A percentile compares a stretch with the other conserved stretches of the same genome.
Evolutionary conservation across 2,329 filamentous ascomycete species (phyloP).

Genomic region (Fusarium cyanostomum): DNA sequence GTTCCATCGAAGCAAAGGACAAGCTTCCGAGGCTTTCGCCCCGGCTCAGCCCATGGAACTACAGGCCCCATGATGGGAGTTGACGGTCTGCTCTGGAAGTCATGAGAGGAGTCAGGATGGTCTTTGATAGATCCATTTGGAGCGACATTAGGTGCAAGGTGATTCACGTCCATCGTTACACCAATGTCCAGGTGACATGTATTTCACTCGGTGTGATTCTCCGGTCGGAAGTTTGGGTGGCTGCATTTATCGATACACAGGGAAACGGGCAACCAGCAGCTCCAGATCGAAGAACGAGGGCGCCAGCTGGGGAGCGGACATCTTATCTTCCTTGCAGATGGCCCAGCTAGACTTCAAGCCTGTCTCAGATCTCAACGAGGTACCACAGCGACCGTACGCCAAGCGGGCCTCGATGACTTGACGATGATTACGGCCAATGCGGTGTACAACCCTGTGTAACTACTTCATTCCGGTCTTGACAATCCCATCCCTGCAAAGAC

Average conservation of each 20-base stretch:
- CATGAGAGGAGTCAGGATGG: conserved; percentile 19
- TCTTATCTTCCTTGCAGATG: conserved; percentile 19
- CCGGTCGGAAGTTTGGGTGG: not conserved
- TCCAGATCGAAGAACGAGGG: not conserved
- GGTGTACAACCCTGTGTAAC: conserved; percentile 20
- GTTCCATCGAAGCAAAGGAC: conserved; percentile 72
- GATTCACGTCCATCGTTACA: conserved; percentile 39
- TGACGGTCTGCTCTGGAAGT: conserved; percentile 36
- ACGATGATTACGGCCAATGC: conserved; percentile 13
- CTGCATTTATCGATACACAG: conserved; percentile 3
- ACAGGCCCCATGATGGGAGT: conserved; percentile 35
- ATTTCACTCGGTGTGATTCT: not conserved
- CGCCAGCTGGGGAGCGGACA: conserved; percentile 11
- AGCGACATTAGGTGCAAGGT: conserved; percentile 35
- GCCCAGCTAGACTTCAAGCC: not conserved
- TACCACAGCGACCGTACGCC: conserved; percentile 1
- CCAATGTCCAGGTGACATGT: not conserved
- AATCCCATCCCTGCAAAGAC: conserved; percentile 11
- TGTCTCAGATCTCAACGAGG: conserved; percentile 27
- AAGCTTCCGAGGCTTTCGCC: conserved; percentile 55
- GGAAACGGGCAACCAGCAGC: not conserved
- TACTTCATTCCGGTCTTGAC: conserved; percentile 24
- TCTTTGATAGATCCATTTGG: conserved; percentile 25
- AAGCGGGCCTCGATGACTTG: not conserved
- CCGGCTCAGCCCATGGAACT: conserved; percentile 15